Evolutionary conservation across 1,139 yeast genomes (phyloP), one percentile per base, ranked within the genome.

Genomic region (Candida anutae): DNA sequence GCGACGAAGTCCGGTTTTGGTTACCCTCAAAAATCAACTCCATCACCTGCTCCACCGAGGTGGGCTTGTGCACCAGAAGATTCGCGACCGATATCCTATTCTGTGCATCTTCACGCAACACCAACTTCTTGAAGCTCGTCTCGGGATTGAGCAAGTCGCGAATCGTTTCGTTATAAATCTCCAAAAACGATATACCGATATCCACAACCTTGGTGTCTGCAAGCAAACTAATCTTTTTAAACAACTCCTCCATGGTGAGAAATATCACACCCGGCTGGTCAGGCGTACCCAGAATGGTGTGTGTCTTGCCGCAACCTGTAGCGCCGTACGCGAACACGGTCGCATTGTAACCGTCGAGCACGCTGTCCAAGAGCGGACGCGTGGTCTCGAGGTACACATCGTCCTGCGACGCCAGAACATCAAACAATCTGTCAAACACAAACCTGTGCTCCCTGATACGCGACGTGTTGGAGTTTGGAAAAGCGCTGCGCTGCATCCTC

Each of bases 261-360:
- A 79, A 83, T 1, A 85, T 79, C 13, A 88, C 73, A 0, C 95
- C 97, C 0, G 95, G 95, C 21, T 71, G 59, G 1, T 69, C 68
- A 0, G 77, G 67, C 0, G 77, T 71, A 0, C 97, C 95, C 52
- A 79, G 72, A 23, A 88, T 83, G 0, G 97, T 88, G 48, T 81
- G 87, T 0, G 97, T 87, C 49, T 88, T 88, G n/a, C 98, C 98
- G 52, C 97, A 90, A 0, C 98, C 98, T 0, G 98, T 87, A 16
- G 95, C 95, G 3, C 98, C 98, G 49, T 90, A 90, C 2, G 98
- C 97, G 59, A 90, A 90, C 0, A 88, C 87, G 0, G 96, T 87
- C 5, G 94, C 80, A 51, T 88, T 85, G 51, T 63, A 84, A 0
- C 96, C 96, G 38, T 82, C 94, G 25, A 88, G 51, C 0, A 85